Conservation (phyloP, 2,329 filamentous ascomycete species). For the Chrysoporthe puriensis region DNA sequence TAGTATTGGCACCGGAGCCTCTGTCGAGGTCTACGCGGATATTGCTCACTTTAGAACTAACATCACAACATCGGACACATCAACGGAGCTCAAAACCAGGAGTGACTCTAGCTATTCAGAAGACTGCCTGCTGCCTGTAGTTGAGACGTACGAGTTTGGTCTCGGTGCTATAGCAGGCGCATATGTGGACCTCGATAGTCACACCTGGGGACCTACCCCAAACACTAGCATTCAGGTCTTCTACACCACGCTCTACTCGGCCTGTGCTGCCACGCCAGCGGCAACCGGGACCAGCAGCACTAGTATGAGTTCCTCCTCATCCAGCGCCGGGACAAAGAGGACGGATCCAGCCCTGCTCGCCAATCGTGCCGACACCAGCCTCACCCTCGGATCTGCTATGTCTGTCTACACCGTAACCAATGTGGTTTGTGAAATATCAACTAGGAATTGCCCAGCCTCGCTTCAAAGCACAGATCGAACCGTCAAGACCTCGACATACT, state of each 20-base stretch:
- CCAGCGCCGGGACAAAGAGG: constrained; percentile 28
- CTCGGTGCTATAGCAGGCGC: constrained; percentile 59
- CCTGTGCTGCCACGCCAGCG: constrained; percentile 43
- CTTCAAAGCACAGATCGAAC: constrained; percentile 49
- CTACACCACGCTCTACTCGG: constrained; percentile 52
- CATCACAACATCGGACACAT: constrained; percentile 42
- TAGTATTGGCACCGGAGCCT: constrained; percentile 38
- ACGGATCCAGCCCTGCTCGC: constrained; percentile 10
- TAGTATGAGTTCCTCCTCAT: constrained; percentile 23
- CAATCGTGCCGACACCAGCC: constrained; percentile 37
- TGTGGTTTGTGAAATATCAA: constrained; percentile 47
- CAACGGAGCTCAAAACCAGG: constrained; percentile 27
- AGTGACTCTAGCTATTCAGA: constrained; percentile 34
- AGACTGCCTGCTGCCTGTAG: constrained; percentile 49
- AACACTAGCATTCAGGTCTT: constrained; percentile 53
- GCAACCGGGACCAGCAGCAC: constrained; percentile 28
- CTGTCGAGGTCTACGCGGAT: constrained; percentile 48
- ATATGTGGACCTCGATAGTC: constrained; percentile 45
- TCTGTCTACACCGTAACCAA: constrained; percentile 48
- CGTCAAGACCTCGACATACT: constrained; percentile 43
- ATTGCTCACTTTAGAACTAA: constrained; percentile 59
- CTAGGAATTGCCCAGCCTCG: constrained; percentile 54
- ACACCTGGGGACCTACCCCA: constrained; percentile 55
- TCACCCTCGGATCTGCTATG: constrained; percentile 42
- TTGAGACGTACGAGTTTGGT: constrained; percentile 55